phyloP scores from a whole-genome alignment of 495 filamentous ascomycete species.

The Alectoria sarmentosa region DNA sequence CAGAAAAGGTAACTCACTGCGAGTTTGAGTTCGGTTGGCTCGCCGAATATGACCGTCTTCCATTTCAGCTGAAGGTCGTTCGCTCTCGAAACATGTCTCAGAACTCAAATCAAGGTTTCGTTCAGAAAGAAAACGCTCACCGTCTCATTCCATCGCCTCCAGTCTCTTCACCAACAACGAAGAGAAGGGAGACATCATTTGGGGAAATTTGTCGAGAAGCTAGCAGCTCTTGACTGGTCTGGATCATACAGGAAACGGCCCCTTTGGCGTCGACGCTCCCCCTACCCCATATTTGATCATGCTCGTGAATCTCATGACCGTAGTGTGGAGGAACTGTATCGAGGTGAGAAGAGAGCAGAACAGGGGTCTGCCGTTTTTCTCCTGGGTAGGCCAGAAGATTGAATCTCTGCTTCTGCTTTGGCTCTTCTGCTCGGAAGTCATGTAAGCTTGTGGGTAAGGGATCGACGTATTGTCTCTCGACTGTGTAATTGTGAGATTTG shows the following conservation, averaged over 20 bases:
- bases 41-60: slow-evolving; percentile 75
- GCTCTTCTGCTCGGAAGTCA: neutral
- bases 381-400: slow-evolving; percentile 78
- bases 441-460: slow-evolving; percentile 19
- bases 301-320: slow-evolving; percentile 40
- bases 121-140: too few species aligned
- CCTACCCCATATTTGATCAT: slow-evolving; percentile 57
- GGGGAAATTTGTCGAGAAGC: slow-evolving; percentile 31
- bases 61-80: slow-evolving; percentile 45
- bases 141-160: slow-evolving; percentile 75
- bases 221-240: slow-evolving; percentile 58
- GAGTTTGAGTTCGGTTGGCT: slow-evolving; percentile 82
- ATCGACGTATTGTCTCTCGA: slow-evolving; percentile 52
- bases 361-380: slow-evolving; percentile 46
- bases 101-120: too few species aligned
- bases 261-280: slow-evolving; percentile 91
- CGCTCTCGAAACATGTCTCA: too few species aligned
- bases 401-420: slow-evolving; percentile 35
- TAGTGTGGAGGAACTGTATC: slow-evolving; percentile 65
- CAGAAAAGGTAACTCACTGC: too few species aligned
- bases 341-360: slow-evolving; percentile 77
- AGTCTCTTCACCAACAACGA: slow-evolving; percentile 83
- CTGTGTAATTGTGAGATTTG: slow-evolving; percentile 53
- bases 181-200: slow-evolving; percentile 61
- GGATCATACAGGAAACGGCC: slow-evolving; percentile 68